Conservation (phyloP, 257 asterid genomes). For the Asclepias syriaca region DNA sequence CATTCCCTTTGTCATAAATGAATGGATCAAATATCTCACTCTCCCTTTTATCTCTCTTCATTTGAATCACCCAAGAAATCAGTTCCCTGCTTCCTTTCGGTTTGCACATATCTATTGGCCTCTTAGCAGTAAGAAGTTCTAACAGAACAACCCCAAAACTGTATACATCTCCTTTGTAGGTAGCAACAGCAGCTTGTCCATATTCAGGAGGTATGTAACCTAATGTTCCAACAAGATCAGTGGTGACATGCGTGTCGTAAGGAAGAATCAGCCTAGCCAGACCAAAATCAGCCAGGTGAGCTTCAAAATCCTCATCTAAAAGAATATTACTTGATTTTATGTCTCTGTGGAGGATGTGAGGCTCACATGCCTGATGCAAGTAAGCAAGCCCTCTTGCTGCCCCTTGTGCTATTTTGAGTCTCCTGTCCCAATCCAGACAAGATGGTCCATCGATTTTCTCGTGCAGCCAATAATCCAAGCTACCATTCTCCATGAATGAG, state of each 20-base stretch:
- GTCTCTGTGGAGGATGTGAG: conserved; percentile 75
- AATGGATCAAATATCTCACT: conserved; percentile 61
- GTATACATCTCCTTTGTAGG: conserved; percentile 76
- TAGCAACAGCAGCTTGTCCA: conserved; percentile 69
- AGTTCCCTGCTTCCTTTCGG: conserved; percentile 56
- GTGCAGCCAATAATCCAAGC: conserved; percentile 81
- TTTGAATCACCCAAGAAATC: conserved; percentile 57
- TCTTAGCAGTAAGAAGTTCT: conserved; percentile 81
- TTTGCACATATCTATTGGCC: conserved; percentile 82
- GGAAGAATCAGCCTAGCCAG: conserved; percentile 79
- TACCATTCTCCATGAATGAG: conserved; percentile 84
- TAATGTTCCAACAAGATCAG: conserved; percentile 83
- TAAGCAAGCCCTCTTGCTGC: conserved; percentile 73
- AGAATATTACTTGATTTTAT: conserved; percentile 81
- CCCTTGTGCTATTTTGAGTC: conserved; percentile 64
- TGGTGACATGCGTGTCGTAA: conserved; percentile 71
- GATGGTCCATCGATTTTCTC: conserved; percentile 61
- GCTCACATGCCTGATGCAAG: conserved; percentile 70
- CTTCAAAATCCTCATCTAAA: conserved; percentile 53
- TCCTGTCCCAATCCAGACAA: conserved; percentile 53
- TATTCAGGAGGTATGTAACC: conserved; percentile 95
- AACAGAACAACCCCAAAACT: conserved; percentile 90
- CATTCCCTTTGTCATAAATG: conserved; percentile 45
- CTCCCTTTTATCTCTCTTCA: conserved; percentile 53
- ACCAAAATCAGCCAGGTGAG: conserved; percentile 83